A percentile compares a stretch with the other conserved stretches of the same genome.
Conservation (phyloP, 164 flowering plant genomes). For the Vitis rupestris region DNA sequence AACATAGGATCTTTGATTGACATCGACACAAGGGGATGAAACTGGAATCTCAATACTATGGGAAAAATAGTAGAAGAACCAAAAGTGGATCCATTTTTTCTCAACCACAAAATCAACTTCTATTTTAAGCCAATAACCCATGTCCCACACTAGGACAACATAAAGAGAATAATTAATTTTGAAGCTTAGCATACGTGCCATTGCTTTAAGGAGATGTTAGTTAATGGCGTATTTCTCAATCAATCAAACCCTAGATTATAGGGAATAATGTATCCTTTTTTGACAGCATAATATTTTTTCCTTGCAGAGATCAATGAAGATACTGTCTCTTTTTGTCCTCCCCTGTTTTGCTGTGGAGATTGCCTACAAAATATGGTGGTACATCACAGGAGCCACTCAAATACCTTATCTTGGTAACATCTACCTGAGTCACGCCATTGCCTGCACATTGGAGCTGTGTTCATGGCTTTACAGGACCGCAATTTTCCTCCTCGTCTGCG, state of each 20-base stretch:
- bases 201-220: background rate
- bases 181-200: no score
- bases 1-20: no score
- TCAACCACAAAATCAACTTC: no score
- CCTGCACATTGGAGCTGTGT: constrained; percentile 40
- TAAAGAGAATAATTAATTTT: no score
- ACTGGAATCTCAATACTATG: no score
- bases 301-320: constrained; percentile 58
- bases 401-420: constrained; percentile 40
- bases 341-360: constrained; percentile 43
- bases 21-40: no score
- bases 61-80: no score
- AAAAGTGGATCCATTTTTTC: background rate
- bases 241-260: no score
- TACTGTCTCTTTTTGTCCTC: constrained; percentile 36
- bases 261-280: no score
- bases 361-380: constrained; percentile 66
- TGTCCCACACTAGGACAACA: no score
- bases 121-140: no score
- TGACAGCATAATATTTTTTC: background rate
- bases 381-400: constrained; percentile 39
- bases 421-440: constrained; percentile 29
- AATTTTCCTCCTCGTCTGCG: constrained; percentile 71
- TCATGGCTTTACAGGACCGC: constrained; percentile 85
- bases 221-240: background rate